Base-by-base conservation (phyloP, 2,329 filamentous ascomycete species). In the Fusarium xyrophilum region DNA sequence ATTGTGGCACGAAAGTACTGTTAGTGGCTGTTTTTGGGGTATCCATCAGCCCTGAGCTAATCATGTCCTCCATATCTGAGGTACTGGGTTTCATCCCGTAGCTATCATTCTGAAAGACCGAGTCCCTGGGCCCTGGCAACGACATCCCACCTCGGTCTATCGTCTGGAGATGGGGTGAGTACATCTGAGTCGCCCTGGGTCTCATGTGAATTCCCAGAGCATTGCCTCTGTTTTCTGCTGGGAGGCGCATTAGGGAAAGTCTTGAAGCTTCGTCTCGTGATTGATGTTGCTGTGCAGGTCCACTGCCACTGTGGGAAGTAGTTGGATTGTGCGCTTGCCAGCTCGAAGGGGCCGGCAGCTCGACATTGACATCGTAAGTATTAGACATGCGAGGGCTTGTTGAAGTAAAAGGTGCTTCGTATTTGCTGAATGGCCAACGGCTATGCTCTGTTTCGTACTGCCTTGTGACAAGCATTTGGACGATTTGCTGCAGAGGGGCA, bases 191-290 rank as follows among this genome's bases (percentile, higher is more conserved):
- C 50, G 39, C 13, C 33, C 43, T 73, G 86, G 90, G 84, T 73
- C 90, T 87, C 10, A 89, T 87, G 63, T 91, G 91, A 69, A 93
- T 82, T 32, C 88, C 88, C 47, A 93, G 83, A 32, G 85, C 82
- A 74, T 76, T 78, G 50, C 74, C 77, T 36, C 78, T 74, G 48
- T 74, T 75, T 60, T 76, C 77, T 61, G 77, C 75, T 36, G 77
- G 78, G 43, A 79, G 79, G 51, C 58, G 70, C 51, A 63, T 36
- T 28, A 70, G 67, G 28, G 65, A 43, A 51, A 53, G 30, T n/a
- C 61, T 60, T 25, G 63, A 47, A 30, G 32, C 53, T 68, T 78
- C 78, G 60, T 75, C 74, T 36, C 79, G 79, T 75, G 83, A 79
- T 55, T 81, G 80, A 70, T 82, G 84, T 17, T 81, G 58, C 63